A percentile compares a stretch with the other conserved stretches of the same genome.
Conservation (phyloP, 169 alveolate species). For the Plasmodium knowlesi region DNA sequence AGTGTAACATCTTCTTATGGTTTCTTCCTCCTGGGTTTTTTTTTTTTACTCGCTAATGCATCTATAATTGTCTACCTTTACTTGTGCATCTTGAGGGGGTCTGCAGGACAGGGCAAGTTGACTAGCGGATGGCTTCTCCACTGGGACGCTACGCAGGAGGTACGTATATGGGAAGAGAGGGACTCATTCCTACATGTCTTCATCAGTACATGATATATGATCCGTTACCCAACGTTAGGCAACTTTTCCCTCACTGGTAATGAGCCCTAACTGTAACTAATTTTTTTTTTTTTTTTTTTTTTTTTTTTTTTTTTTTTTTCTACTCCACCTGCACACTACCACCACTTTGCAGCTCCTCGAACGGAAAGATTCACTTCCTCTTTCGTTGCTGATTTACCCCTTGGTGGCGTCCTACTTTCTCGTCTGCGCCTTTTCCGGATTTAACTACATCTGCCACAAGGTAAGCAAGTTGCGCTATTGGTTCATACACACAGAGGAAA, state of each 20-base stretch:
- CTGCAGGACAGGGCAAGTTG: background rate
- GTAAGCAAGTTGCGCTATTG: background rate
- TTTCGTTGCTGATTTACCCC: constrained; percentile 3
- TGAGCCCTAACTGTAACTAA: background rate
- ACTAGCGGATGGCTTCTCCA: background rate
- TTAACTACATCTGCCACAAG: constrained; percentile 16
- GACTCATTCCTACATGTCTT: background rate
- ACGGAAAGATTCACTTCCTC: background rate
- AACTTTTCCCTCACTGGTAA: background rate
- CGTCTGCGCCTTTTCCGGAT: constrained; percentile 49
- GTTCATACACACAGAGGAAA: background rate
- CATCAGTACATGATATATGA: background rate
- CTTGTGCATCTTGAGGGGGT: background rate
- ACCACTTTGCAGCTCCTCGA: background rate
- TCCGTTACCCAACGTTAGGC: background rate
- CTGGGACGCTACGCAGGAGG: constrained; percentile 20
- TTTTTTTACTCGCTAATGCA: background rate
- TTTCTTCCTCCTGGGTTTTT: background rate
- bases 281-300: background rate
- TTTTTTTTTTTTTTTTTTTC: no score
- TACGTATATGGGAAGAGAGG: background rate
- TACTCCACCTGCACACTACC: no score
- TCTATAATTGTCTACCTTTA: constrained; percentile 13
- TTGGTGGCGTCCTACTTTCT: constrained; percentile 15
- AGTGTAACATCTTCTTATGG: background rate